Conservation (phyloP, 257 asterid genomes). For the Lantana camara region DNA sequence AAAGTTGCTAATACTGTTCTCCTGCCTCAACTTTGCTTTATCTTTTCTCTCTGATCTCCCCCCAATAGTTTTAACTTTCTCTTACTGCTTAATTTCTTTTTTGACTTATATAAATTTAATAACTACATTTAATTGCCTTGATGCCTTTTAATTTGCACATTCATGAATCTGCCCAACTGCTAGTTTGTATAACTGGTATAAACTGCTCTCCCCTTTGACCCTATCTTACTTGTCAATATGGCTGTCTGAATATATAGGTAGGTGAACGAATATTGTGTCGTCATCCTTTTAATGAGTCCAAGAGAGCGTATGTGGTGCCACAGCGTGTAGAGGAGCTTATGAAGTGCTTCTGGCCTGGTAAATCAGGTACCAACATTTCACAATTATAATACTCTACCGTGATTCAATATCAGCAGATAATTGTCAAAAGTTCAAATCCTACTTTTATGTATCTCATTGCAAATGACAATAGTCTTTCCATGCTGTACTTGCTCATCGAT, state of each 20-base stretch:
- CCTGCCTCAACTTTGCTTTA: no score
- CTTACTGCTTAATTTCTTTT: no score
- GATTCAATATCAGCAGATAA: no score
- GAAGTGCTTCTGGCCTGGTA: constrained; percentile 91
- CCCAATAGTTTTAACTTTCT: no score
- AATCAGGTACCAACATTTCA: constrained; percentile 50
- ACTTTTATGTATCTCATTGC: no score
- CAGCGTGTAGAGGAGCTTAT: constrained; percentile 87
- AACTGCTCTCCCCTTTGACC: not conserved
- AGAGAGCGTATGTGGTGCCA: constrained; percentile 93
- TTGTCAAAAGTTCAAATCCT: not conserved
- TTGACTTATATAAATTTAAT: no score
- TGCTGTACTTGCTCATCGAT: no score
- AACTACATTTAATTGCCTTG: no score
- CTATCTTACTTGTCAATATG: not conserved
- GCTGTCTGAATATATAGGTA: constrained; percentile 40
- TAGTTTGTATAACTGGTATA: not conserved
- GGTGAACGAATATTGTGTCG: constrained; percentile 87
- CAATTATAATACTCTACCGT: no score
- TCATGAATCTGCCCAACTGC: not conserved
- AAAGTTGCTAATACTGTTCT: not conserved
- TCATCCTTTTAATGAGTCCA: constrained; percentile 91
- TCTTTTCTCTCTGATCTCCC: no score
- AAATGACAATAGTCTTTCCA: no score
- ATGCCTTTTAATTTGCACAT: no score